Base-by-base conservation (phyloP, 2,329 filamentous ascomycete genomes). In the Metarhizium brunneum region DNA sequence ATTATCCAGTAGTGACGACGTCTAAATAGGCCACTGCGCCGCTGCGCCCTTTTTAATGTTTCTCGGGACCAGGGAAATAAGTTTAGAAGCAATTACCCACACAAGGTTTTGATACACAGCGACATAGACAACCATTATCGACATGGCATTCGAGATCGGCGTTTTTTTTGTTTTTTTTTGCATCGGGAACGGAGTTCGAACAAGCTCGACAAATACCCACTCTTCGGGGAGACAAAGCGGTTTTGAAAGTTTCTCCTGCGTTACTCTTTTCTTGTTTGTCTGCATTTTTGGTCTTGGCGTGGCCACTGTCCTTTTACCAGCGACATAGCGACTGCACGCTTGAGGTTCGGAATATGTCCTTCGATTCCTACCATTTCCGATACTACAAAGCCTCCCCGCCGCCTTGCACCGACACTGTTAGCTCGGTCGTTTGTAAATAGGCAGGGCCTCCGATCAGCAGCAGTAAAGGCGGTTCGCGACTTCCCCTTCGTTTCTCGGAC, bases 1-100 rank as follows among this genome's bases (percentile, higher is more conserved):
- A 70, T 66, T 74, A 74, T 66, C 73, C 75, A 63, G 72, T 72
- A 67, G 74, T 74, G 63, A 78, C 76, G 61, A 76, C 74, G 65
- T 73, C 73, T 63, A 73, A 69, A 72, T 69, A 65, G 62, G 50
- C 63, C 45, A 18, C 13, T 30, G 40, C 49, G 18, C 6, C 14
- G 45, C 3, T 30, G n/a, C 11, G 35, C 32, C 52, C 25, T 11
- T 45, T 43, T 45, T 20, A 18, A 48, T 48, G 47, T 54, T 53
- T 50, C 54, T 52, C 20, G 20, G 48, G 49, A 49, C 25, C 38
- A n/a, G 30, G 40, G 47, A 36, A 47, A 35, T 11, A 25, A 25
- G 50, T 35, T 52, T 36, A 45, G 30, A 25, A 42, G 29, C 30
- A 45, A 20, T 36, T 18, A 16, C n/a, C 20, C 38, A 35, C 20